Percentiles rank a stretch among this genome's conserved stretches.
phyloP scores from a whole-genome alignment of 73 alveolate species.

The Paramecium sonneborni region DNA sequence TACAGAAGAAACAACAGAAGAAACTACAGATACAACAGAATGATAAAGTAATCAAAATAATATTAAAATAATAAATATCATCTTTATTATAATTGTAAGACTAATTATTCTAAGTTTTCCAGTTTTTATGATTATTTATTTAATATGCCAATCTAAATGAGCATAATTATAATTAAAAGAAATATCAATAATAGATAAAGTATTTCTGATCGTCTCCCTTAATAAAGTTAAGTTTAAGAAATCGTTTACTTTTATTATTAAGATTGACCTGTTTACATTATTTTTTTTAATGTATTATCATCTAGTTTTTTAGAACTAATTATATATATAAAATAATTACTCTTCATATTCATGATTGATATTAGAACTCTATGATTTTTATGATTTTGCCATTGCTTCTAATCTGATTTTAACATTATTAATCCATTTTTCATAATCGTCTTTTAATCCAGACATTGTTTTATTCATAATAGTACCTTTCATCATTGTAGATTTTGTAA shows the following conservation, averaged over 20 bases:
- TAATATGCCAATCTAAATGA: background rate
- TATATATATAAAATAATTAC: background rate
- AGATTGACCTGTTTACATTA: background rate
- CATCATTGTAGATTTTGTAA: constrained; percentile 54
- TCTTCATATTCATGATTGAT: background rate
- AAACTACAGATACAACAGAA: background rate
- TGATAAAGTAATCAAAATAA: background rate
- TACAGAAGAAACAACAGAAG: background rate
- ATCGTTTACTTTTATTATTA: background rate
- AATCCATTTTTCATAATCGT: constrained; percentile 50
- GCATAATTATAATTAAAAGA: background rate
- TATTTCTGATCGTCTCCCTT: background rate
- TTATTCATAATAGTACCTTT: background rate
- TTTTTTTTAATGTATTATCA: background rate
- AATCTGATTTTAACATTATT: constrained; percentile 17
- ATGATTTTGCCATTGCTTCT: constrained; percentile 5
- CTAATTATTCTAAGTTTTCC: background rate
- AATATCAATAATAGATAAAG: background rate
- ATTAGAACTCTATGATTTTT: background rate
- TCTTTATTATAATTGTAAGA: background rate
- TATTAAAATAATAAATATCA: background rate
- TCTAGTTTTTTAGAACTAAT: background rate
- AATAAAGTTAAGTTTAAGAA: background rate
- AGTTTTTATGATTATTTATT: constrained; percentile 1
- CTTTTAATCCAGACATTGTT: constrained; percentile 24